Base-by-base conservation (phyloP, 225 moss, liverwort and hornwort species). In the Marchantia polymorpha region DNA sequence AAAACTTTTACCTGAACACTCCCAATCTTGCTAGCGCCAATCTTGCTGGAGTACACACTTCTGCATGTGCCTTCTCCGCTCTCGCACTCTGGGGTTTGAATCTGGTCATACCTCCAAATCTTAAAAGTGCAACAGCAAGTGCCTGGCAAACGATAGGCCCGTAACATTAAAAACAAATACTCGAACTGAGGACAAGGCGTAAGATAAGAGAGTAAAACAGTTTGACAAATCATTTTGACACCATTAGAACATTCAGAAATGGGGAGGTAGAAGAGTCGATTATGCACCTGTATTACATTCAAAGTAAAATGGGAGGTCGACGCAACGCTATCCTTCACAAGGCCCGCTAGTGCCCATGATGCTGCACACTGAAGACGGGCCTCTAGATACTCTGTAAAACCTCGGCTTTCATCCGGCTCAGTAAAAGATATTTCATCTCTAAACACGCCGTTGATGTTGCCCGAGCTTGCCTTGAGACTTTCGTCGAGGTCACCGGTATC, bases 11-110 rank as follows among this genome's bases (percentile, higher is more conserved):
- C 77, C 77, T 77, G 77, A 77, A 77, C 8, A 77, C 60, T 17
- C 77, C 77, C 50, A 77, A 56, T 61, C 77, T 77, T 7, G 63
- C 77, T n/a, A 77, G 77, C n/a, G 77, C 77, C 46, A 77, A 61
- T 64, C 77, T 77, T 15, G 77, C 31, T 48, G 77, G 77, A 3
- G 77, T 61, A 39, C 77, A 77, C 5, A 77, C 77, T 59, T 77
- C 77, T 6, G 60, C 63, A 13, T 65, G 77, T 58, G 51, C 60
- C 39, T 61, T 77, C 20, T 77, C 77, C 19, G 47, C 56, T 46
- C 49, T 49, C 51, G 61, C 30, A 30, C 12, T 49, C 20, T 31
- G 27, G 7, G n/a, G 59, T 47, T 77, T 61, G 23, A 77, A 50
- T 30, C 63, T 0, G 47, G 16, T 49, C 46, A 29, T 61, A 56